phyloP scores from a whole-genome alignment of 2,329 filamentous ascomycete species.

The Ophioceras dolichostomum region DNA sequence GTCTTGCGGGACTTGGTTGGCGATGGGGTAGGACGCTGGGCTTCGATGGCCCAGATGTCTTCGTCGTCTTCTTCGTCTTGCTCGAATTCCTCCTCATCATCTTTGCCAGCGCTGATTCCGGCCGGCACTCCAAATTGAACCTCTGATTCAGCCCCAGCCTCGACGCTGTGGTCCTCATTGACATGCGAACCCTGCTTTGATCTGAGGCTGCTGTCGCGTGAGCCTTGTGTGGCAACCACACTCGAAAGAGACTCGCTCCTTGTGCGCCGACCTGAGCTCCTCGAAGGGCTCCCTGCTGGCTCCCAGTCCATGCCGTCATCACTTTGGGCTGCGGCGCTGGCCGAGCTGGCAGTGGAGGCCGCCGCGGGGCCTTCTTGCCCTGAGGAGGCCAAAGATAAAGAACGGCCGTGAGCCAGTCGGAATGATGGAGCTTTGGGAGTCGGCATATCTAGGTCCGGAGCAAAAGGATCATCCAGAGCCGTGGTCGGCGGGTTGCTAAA shows the following conservation, averaged over 20 bases:
- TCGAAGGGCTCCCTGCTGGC: constrained; percentile 10
- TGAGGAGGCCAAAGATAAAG: no score
- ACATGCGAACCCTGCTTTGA: no score
- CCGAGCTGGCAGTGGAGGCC: constrained; percentile 15
- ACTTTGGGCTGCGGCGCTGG: constrained; percentile 10
- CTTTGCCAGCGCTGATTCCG: not conserved
- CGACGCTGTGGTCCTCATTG: no score
- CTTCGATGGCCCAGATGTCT: constrained; percentile 47
- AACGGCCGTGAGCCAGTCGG: no score
- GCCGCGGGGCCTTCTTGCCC: not conserved
- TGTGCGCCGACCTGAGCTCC: constrained; percentile 4
- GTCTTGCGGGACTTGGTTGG: constrained; percentile 10
- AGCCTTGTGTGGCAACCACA: constrained; percentile 3
- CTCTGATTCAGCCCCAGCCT: no score
- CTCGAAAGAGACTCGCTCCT: constrained; percentile 5
- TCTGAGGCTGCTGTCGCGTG: not conserved
- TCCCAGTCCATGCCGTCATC: constrained; percentile 32
- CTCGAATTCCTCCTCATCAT: constrained; percentile 1
- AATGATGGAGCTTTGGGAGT: not conserved
- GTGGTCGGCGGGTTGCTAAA: not conserved
- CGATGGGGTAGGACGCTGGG: constrained; percentile 30
- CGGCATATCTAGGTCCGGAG: constrained; percentile 7
- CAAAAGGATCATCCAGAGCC: constrained; percentile 14
- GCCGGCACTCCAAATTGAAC: not conserved
- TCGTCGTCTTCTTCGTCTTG: constrained; percentile 26